Conservation (phyloP, 495 filamentous ascomycete genomes). For the Lasiosphaeria ovina region DNA sequence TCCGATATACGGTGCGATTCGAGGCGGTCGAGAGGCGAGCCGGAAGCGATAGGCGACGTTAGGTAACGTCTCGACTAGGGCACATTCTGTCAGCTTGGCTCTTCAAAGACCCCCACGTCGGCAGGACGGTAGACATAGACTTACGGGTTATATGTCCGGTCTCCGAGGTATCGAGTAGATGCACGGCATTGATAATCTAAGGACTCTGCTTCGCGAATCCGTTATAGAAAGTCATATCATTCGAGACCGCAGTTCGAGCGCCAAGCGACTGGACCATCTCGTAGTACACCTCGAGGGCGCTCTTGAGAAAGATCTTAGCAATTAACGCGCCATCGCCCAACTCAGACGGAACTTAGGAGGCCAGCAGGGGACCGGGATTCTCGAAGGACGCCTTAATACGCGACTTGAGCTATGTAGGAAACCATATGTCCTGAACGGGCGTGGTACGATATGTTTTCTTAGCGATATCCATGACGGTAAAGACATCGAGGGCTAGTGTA, state of each 20-base stretch:
- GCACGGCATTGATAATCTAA: no score
- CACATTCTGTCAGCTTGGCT: no score
- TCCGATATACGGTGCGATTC: no score
- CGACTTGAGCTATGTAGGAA: constrained; percentile 18
- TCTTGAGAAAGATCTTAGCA: constrained; percentile 10
- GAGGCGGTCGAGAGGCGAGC: no score
- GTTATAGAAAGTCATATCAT: no score
- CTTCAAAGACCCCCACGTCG: no score
- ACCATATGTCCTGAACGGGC: constrained; percentile 22
- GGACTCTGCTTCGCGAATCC: no score
- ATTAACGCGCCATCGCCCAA: constrained; percentile 6
- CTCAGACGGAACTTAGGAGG: background rate
- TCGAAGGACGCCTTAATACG: constrained; percentile 17
- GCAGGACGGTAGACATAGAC: no score
- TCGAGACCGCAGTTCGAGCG: background rate
- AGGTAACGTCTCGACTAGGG: no score
- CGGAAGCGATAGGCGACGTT: no score
- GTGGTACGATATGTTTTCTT: constrained; percentile 13
- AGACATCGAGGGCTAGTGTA: constrained; percentile 11
- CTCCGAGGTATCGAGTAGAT: no score
- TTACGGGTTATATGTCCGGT: no score
- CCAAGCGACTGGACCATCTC: background rate
- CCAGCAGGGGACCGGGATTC: background rate
- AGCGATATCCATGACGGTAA: constrained; percentile 20
- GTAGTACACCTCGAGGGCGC: constrained; percentile 11